phyloP scores from a whole-genome alignment of 2,329 filamentous ascomycete genomes.

The Verticillium isaacii region DNA sequence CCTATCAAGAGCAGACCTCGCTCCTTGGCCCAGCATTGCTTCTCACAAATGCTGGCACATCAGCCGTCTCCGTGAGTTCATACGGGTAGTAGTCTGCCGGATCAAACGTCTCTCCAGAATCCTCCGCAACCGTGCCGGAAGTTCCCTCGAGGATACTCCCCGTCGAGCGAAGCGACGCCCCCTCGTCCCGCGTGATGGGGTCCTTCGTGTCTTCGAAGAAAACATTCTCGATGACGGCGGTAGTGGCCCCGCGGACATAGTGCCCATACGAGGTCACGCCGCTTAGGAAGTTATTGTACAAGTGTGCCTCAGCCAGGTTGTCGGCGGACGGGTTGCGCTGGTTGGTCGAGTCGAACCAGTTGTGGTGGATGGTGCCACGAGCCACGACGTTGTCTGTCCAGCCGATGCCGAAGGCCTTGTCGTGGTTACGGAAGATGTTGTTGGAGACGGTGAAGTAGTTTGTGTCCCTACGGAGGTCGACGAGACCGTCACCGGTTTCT shows the following conservation, averaged over 20 bases:
- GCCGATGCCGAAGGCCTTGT: constrained; percentile 14
- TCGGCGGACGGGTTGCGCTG: constrained; percentile 13
- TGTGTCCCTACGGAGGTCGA: constrained; percentile 13
- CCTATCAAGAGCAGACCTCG: constrained; percentile 4
- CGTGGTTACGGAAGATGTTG: constrained; percentile 14
- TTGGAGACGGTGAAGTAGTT: constrained; percentile 15
- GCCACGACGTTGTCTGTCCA: constrained; percentile 14
- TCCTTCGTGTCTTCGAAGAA: constrained; percentile 12
- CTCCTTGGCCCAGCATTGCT: constrained; percentile 7
- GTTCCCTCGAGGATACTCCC: constrained; percentile 8
- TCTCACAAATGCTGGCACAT: constrained; percentile 9
- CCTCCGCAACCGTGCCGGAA: constrained; percentile 5
- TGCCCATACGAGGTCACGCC: constrained; percentile 11
- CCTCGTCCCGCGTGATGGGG: constrained; percentile 6
- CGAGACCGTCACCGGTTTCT: constrained; percentile 10
- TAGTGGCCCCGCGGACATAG: constrained; percentile 10
- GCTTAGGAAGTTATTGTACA: constrained; percentile 13
- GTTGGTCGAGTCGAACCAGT: constrained; percentile 13
- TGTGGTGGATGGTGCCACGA: constrained; percentile 11
- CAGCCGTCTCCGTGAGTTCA: constrained; percentile 5
- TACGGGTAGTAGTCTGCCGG: constrained; percentile 4
- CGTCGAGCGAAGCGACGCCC: constrained; percentile 1
- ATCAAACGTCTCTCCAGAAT: constrained; percentile 6
- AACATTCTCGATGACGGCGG: constrained; percentile 10
- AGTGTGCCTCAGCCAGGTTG: constrained; percentile 9